Evolutionary conservation across 257 asterid genomes (phyloP), one percentile per base, ranked within the genome.

Genomic region (Eustoma russellianum): DNA sequence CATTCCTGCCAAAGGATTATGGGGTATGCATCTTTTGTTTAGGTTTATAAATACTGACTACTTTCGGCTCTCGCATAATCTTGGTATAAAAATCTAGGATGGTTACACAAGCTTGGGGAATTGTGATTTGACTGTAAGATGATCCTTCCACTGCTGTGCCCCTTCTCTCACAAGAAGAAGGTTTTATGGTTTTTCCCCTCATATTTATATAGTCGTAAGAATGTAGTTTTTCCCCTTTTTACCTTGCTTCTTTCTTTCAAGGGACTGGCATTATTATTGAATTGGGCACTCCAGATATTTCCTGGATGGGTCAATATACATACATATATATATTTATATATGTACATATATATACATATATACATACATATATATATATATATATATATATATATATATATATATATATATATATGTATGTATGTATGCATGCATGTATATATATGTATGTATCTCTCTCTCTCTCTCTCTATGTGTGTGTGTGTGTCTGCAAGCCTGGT

Each of bases 1-100:
- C 81, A 28, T 75, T 85, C 71, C 58, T 86, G 35, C 70, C 74
- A 46, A 76, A 58, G 64, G 81, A 81, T 56, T 61, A 57, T 19
- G 58, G 52, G 80, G 97, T 80, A 75, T 49, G 11, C 16, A 43
- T 43, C 33, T n/a, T n/a, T n/a, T n/a, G n/a, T 59, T 52, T 59
- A 19, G 38, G 57, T 44, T 28, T n/a, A n/a, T n/a, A n/a, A n/a
- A n/a, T n/a, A n/a, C n/a, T n/a, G n/a, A 19, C 40, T 55, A 47
- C 72, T 33, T n/a, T 34, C 55, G 12, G 53, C 12, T 3, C 46
- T 13, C 14, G 13, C 24, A 54, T 13, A 24, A 18, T 60, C 14
- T 33, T 50, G 49, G 33, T 34, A 14, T 18, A 19, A 16, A 2
- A 5, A n/a, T 14, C 33, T 43, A 43, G 46, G 7, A 12, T 43